phyloP scores from a whole-genome alignment of 2,329 filamentous ascomycete genomes.

The Cladobotryum mycophilum region DNA sequence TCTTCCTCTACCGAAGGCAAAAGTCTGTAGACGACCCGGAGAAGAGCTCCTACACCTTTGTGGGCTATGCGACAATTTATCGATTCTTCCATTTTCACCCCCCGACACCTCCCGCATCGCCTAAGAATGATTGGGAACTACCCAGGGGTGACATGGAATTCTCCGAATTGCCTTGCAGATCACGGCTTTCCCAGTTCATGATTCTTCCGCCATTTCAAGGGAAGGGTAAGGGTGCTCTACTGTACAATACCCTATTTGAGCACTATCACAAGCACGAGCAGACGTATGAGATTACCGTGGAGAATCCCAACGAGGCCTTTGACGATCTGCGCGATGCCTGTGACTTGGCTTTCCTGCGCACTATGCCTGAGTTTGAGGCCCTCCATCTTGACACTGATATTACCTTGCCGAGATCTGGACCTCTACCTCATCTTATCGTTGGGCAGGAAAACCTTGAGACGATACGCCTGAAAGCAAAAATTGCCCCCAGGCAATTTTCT shows the following conservation, averaged over 20 bases:
- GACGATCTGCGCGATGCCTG: conserved; percentile 72
- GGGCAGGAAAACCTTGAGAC: conserved; percentile 48
- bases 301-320: conserved; percentile 86
- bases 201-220: conserved; percentile 83
- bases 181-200: conserved; percentile 88
- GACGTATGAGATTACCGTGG: conserved; percentile 80
- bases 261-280: conserved; percentile 60
- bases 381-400: conserved; percentile 50
- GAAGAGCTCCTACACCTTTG: conserved; percentile 65
- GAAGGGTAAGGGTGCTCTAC: conserved; percentile 67
- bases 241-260: conserved; percentile 76
- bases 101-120: conserved; percentile 36
- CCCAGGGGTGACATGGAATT: conserved; percentile 42
- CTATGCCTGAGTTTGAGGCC: conserved; percentile 49
- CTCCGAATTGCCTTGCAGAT: conserved; percentile 63
- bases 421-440: conserved; percentile 48
- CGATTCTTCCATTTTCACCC: conserved; percentile 66
- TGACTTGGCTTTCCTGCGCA: conserved; percentile 61
- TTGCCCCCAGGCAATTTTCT: conserved; percentile 68
- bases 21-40: conserved; percentile 32
- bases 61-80: conserved; percentile 87
- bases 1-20: conserved; percentile 71
- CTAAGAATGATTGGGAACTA: conserved; percentile 38
- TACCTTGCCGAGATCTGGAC: conserved; percentile 41
- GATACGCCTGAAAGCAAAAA: conserved; percentile 60